Conservation (phyloP, 148 eudicot genomes). For the Diospyros lotus region DNA sequence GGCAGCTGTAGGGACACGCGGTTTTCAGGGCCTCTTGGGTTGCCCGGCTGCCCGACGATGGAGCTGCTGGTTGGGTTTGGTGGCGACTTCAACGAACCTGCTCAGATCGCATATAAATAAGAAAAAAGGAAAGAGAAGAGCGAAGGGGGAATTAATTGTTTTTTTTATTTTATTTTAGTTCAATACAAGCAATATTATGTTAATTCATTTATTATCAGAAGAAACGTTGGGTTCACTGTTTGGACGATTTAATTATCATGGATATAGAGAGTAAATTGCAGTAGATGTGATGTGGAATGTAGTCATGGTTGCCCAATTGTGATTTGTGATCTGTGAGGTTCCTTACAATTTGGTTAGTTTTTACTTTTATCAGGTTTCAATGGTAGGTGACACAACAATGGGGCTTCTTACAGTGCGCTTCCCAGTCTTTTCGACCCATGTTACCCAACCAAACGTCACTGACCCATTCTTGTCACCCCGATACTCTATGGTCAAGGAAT, state of each 20-base stretch:
- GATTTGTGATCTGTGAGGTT: no score
- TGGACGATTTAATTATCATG: no score
- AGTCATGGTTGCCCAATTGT: no score
- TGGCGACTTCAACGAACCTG: neutral
- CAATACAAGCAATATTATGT: neutral
- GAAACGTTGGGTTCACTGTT: no score
- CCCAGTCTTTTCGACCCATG: constrained; percentile 17
- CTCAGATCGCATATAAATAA: no score
- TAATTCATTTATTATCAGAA: neutral
- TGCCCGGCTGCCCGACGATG: no score
- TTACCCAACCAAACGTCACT: constrained; percentile 7
- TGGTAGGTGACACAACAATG: neutral
- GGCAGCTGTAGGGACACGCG: neutral
- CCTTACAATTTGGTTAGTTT: no score
- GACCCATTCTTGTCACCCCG: neutral
- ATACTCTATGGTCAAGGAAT: constrained; percentile 15
- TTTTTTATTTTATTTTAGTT: neutral
- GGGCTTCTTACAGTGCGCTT: constrained; percentile 22
- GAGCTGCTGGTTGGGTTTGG: no score
- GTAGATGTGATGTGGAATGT: no score
- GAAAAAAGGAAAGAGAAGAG: neutral
- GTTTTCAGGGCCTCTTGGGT: neutral
- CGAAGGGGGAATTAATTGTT: no score
- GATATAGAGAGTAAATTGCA: no score
- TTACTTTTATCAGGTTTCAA: neutral